Base-by-base conservation (phyloP, 1,284 basidiomycete species). In the Heterobasidion annosum region DNA sequence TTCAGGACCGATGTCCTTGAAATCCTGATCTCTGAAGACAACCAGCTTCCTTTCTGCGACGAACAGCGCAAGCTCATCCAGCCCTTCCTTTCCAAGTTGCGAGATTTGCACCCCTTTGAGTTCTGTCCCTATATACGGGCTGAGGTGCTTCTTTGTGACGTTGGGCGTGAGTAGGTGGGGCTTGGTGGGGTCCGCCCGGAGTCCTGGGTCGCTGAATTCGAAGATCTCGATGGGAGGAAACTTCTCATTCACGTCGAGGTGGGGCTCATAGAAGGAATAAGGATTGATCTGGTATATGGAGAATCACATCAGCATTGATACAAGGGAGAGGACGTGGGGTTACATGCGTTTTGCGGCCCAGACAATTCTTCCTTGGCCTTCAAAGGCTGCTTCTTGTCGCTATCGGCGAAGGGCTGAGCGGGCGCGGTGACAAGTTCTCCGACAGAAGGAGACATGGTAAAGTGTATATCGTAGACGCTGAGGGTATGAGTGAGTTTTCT, bases 11-110 rank as follows among this genome's bases (percentile, higher is more conserved):
- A 80, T 59, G 57, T 80, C 79, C 65, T 78, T 81, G 67, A 81
- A 81, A 63, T 81, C 74, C 60, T 81, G 79, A 65, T 81, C 73
- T 19, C 79, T 72, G 67, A 83, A 78, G 18, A 80, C 61, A 1
- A 83, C 66, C 25, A 84, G 73, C 61, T 82, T 82, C 52, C 82
- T 67, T 63, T 84, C 75, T 1, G 82, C 83, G 15, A 78, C 73
- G 56, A 73, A 75, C 13, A 85, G 70, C 0, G 83, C 82, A 37
- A 85, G 74, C 62, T 85, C 81, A 58, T 85, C 79, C 13, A 81
- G 71, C 2, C 81, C 81, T 51, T 73, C 76, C 15, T 73, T 68
- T 40, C 67, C 71, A 37, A 86, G 73, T 60, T 82, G 63, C 10
- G 77, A 78, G 51, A 86, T 69, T 60, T 85, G 78, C 9, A 85